phyloP scores from a whole-genome alignment of 495 filamentous ascomycete genomes.

The Aspergillus kassunensis region DNA sequence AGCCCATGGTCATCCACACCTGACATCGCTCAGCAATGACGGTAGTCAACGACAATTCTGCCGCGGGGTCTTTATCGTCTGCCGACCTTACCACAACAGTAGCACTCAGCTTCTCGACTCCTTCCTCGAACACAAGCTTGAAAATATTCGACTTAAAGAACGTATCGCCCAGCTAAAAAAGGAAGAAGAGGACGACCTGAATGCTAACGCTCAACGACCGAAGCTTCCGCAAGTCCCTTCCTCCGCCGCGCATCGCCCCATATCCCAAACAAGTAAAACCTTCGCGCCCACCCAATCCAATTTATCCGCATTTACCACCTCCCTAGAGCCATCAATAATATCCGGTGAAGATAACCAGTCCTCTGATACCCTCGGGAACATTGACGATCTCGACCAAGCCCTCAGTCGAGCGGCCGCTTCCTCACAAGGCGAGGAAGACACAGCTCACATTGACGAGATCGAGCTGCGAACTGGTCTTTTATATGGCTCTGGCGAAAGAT shows the following conservation, averaged over 20 bases:
- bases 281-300: neutral
- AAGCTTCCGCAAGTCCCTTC: neutral
- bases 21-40: conserved; percentile 40
- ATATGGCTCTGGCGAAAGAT: conserved; percentile 86
- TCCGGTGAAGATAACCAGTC: conserved; percentile 31
- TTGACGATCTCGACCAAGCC: conserved; percentile 75
- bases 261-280: neutral
- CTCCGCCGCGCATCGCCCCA: neutral
- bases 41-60: conserved; percentile 45
- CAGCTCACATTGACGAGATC: conserved; percentile 78
- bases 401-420: conserved; percentile 67
- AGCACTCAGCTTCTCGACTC: conserved; percentile 83
- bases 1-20: conserved; percentile 85
- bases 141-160: conserved; percentile 83
- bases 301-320: neutral
- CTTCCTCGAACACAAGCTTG: conserved; percentile 95
- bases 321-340: conserved; percentile 3
- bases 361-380: conserved; percentile 54
- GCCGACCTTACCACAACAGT: conserved; percentile 84
- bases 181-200: conserved; percentile 79
- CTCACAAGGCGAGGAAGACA: conserved; percentile 74
- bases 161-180: conserved; percentile 79
- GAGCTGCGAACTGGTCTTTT: conserved; percentile 90
- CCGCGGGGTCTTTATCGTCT: conserved; percentile 90
- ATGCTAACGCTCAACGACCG: conserved; percentile 21